Percentiles rank a stretch among this genome's conserved stretches.
These are phyloP conservation scores for Leccinum subtestaceum DNA, from an alignment of 768 basidiomycete species.

Conservation along the genomic window DNA sequence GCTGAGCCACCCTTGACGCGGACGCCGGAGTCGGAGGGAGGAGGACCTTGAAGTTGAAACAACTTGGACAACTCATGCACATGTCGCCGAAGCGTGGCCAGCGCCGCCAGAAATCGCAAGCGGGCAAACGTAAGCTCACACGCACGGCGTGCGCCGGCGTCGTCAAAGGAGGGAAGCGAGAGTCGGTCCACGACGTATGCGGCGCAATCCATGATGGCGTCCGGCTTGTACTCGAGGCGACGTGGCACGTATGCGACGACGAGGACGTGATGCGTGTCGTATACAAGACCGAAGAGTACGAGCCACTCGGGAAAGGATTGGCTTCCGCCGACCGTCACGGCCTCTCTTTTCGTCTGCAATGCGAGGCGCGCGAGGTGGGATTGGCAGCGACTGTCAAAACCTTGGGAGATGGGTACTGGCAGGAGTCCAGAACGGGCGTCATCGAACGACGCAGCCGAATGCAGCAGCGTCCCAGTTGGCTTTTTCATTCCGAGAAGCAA, in stretches of 20 bases:
- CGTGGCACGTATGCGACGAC: slow-evolving; percentile 24
- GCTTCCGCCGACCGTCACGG: too few species aligned
- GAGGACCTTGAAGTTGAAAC: not conserved
- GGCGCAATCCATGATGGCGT: slow-evolving; percentile 7
- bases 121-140: slow-evolving; percentile 16
- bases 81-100: slow-evolving; percentile 22
- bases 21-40: not conserved
- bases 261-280: slow-evolving; percentile 14
- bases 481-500: slow-evolving; percentile 22
- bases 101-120: slow-evolving; percentile 20
- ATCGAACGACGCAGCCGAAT: not conserved
- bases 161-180: not conserved
- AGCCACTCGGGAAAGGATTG: slow-evolving; percentile 26
- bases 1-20: not conserved
- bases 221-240: not conserved
- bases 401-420: slow-evolving; percentile 11
- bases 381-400: slow-evolving; percentile 7
- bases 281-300: slow-evolving; percentile 25
- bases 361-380: slow-evolving; percentile 16
- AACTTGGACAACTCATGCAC: slow-evolving; percentile 14
- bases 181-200: slow-evolving; percentile 25
- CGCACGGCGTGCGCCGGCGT: not conserved
- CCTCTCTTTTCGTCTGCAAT: not conserved
- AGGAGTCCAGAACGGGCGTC: not conserved
- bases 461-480: not conserved